Evolutionary conservation across 768 basidiomycete genomes (phyloP), one percentile per base, ranked within the genome.

Genomic region (Leccinum rimulosum): DNA sequence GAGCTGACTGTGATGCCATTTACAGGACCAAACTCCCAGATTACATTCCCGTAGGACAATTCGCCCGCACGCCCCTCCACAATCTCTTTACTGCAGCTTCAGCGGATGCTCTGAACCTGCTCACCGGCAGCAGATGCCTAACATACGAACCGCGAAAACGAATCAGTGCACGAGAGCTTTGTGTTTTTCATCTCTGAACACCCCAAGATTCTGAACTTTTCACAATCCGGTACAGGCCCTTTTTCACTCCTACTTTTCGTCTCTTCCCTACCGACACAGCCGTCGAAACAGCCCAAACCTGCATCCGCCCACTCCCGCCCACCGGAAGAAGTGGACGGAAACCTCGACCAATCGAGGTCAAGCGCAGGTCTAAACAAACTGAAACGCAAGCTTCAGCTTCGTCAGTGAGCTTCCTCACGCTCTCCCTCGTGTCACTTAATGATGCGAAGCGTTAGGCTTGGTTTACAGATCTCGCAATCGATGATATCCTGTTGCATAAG

Each of bases 51-150:
- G 85, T 95, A 12, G 91, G 91, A 38, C 88, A 90, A 65, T 92
- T 94, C 69, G 91, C 92, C 2, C 90, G 88, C 73, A 82, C 87
- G 12, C 87, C 87, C 15, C 77, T 98, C 40, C 85, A 91, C 35
- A 86, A 91, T 65, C 82, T 97, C 54, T 96, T 99, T 76, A 92
- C 91, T 0, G 95, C 95, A 7, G 93, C 95, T 1, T 92, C 85
- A 45, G 82, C 85, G 7, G 93, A 95, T 60, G 86, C 93, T 0
- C 76, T 97, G 40, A 93, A 93, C 64, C 79, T 98, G 11, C 81
- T 98, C 22, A 22, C 22, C 22, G 22, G 22, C 33, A 81, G 78
- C 59, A 87, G 84, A 68, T 89, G 91, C 66, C 77, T 99, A 19
- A 76, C 84, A 17, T 98, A 91, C 66, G 93, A 98, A 68, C 97